phyloP scores from a whole-genome alignment of 208 protist species.

The Phytomonas serpens region DNA sequence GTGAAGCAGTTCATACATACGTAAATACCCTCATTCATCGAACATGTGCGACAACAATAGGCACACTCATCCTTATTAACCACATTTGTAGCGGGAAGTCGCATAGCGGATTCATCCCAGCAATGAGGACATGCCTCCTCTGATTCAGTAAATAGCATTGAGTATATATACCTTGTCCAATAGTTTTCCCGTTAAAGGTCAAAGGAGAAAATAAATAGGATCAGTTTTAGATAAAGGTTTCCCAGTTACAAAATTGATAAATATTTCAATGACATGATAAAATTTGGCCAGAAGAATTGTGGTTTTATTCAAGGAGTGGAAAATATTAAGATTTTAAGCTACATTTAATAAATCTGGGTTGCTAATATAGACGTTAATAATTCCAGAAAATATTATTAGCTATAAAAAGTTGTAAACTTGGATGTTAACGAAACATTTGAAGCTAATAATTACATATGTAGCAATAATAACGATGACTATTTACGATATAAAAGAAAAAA shows the following conservation, averaged over 20 bases:
- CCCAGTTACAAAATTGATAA: neutral
- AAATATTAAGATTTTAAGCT: neutral
- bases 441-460: neutral
- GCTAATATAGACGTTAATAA: neutral
- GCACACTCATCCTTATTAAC: constrained; percentile 84
- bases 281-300: neutral
- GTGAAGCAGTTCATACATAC: constrained; percentile 81
- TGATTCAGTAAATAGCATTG: constrained; percentile 34
- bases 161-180: constrained; percentile 4
- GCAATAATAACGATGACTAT: neutral
- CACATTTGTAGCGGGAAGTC: constrained; percentile 17
- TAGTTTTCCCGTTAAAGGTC: neutral
- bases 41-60: constrained; percentile 77
- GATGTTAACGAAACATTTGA: neutral
- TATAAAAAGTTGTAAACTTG: neutral
- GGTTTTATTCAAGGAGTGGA: neutral
- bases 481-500: neutral
- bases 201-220: constrained; percentile 9
- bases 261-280: neutral
- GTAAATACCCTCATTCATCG: constrained; percentile 47
- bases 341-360: constrained; percentile 3
- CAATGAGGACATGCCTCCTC: constrained; percentile 69
- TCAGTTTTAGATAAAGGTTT: neutral
- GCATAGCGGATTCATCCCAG: constrained; percentile 62
- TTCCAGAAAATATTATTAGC: neutral